Percentiles rank a stretch among this genome's conserved stretches.
phyloP scores from a whole-genome alignment of 2,329 filamentous ascomycete species.

The Aspergillus tubingensis region DNA sequence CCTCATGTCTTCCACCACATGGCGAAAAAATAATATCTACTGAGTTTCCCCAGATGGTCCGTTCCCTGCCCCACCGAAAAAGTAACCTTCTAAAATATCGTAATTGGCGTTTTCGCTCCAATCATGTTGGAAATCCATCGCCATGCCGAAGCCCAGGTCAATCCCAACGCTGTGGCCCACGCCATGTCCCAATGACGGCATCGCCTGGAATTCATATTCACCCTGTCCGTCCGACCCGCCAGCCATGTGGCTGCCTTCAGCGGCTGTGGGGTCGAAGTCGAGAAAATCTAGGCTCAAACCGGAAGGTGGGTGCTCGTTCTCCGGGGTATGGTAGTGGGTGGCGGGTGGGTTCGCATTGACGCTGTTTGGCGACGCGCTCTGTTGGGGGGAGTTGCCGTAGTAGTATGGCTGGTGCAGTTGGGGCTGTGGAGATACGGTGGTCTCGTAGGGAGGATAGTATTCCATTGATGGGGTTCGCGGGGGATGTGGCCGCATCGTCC shows the following conservation, averaged over 20 bases:
- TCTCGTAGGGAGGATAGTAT: constrained; percentile 38
- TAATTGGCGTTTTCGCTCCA: constrained; percentile 51
- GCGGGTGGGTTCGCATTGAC: constrained; percentile 27
- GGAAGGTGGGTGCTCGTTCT: constrained; percentile 23
- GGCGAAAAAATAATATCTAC: not conserved
- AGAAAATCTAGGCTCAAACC: constrained; percentile 58
- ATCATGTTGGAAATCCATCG: constrained; percentile 50
- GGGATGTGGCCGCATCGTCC: constrained; percentile 25
- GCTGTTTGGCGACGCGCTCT: constrained; percentile 35
- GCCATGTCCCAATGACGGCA: constrained; percentile 33
- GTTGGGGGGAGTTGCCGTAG: constrained; percentile 37
- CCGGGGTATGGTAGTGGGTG: constrained; percentile 24
- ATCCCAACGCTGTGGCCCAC: constrained; percentile 44
- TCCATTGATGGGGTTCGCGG: constrained; percentile 36
- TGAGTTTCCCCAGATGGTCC: constrained; percentile 27
- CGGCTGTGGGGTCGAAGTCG: constrained; percentile 49
- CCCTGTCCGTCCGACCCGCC: constrained; percentile 33
- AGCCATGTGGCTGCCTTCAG: constrained; percentile 25
- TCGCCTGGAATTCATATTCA: constrained; percentile 31
- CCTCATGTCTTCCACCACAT: no score
- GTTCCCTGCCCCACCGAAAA: constrained; percentile 51
- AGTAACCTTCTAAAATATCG: constrained; percentile 58
- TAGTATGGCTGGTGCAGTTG: constrained; percentile 35
- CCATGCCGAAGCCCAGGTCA: constrained; percentile 49
- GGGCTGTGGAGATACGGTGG: constrained; percentile 34